Percentiles rank a stretch among this genome's conserved stretches.
Evolutionary conservation across 371 early-diverging fungal genomes (phyloP).

Genomic region (Fennellomyces sp.): DNA sequence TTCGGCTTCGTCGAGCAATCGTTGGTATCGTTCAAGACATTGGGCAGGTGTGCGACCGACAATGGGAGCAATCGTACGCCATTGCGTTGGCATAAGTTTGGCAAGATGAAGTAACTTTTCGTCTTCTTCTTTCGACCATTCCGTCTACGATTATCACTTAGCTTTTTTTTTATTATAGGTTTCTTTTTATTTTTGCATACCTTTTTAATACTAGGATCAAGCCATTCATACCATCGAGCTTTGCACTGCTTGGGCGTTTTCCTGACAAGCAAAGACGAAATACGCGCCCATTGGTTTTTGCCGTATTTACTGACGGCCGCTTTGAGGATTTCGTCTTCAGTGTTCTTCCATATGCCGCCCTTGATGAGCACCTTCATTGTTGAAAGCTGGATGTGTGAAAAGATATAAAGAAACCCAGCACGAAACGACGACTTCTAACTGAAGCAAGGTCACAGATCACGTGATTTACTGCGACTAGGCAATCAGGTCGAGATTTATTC

Average conservation of each 20-base stretch:
- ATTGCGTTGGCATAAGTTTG: constrained; percentile 98
- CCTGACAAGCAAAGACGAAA: constrained; percentile 92
- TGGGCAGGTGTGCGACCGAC: constrained; percentile 98
- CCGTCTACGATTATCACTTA: constrained; percentile 61
- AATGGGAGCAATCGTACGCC: constrained; percentile 98
- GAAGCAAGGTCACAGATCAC: background rate
- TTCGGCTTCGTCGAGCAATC: constrained; percentile 95
- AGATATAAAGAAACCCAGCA: background rate
- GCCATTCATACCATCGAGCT: constrained; percentile 99
- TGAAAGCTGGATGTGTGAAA: background rate
- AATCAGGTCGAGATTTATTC: no score
- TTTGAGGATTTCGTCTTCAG: constrained; percentile 98
- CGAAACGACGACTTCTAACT: background rate
- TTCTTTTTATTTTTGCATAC: no score
- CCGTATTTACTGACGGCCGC: constrained; percentile 98
- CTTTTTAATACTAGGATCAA: constrained; percentile 98
- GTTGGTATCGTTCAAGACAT: constrained; percentile 95
- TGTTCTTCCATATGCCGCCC: constrained; percentile 90
- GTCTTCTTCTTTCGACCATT: constrained; percentile 98
- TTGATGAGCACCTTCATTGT: constrained; percentile 38
- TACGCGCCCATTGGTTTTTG: constrained; percentile 98
- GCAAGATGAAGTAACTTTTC: constrained; percentile 96
- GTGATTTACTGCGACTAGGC: no score
- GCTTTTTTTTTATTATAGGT: constrained; percentile 4
- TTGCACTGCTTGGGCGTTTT: constrained; percentile 98